Evolutionary conservation across 768 basidiomycete species (phyloP).

Genomic region (Leccinum disarticulatum): DNA sequence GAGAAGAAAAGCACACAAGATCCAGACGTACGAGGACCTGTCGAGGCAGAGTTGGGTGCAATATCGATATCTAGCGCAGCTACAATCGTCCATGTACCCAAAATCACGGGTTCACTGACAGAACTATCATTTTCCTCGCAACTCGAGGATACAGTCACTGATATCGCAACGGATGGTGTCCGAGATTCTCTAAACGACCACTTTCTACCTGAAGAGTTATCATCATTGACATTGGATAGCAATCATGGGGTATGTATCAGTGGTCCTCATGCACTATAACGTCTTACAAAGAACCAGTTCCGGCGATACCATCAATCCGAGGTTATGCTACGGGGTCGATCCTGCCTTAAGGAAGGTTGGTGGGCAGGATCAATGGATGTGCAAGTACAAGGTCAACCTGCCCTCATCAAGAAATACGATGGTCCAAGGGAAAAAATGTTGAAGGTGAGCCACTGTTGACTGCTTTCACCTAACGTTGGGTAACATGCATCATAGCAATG

Average conservation of each 20-base stretch:
- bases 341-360: conserved; percentile 44
- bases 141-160: conserved; percentile 13
- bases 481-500: conserved; percentile 37
- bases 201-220: conserved; percentile 23
- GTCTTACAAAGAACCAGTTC: conserved; percentile 36
- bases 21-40: neutral
- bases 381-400: conserved; percentile 39
- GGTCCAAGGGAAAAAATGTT: conserved; percentile 32
- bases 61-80: conserved; percentile 1
- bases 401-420: conserved; percentile 47
- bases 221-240: conserved; percentile 21
- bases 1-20: conserved; percentile 4
- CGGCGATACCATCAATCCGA: conserved; percentile 52
- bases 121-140: neutral
- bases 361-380: conserved; percentile 46
- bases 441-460: conserved; percentile 26
- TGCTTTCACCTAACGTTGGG: neutral
- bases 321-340: conserved; percentile 37
- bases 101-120: neutral
- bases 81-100: conserved; percentile 4
- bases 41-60: neutral
- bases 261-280: neutral
- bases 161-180: conserved; percentile 21
- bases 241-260: conserved; percentile 35
- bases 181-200: conserved; percentile 20